Evolutionary conservation across 352 stramenopile species (phyloP), one percentile per base, ranked within the genome.

Genomic region (Thalassiosira mediterranea): DNA sequence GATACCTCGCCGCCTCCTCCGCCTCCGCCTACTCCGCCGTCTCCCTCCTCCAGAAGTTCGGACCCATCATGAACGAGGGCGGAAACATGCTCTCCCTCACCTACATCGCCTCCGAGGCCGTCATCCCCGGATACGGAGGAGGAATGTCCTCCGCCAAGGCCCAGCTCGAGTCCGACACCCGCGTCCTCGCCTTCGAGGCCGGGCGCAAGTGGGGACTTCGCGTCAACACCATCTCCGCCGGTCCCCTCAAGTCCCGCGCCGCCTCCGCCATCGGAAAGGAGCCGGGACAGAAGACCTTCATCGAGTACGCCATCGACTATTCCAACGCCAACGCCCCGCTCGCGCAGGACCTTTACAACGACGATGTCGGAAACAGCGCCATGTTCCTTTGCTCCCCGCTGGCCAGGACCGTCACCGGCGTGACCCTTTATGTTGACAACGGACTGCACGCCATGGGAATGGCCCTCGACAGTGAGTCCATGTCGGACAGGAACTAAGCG

Each of bases 271-370:
- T 95, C 72, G 87, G 87, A 31, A 92, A 92, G 61, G 89, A 94
- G 60, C 76, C 73, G 15, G 83, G 90, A 57, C 73, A 95, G 66
- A 94, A 94, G 80, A 94, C 90, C 37, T 96, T 96, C 76, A 95
- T 95, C 73, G 92, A 96, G 64, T 93, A 94, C 71, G 92, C 92
- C 31, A 95, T 96, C 79, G 92, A 96, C 76, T 96, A 96, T 68
- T 94, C 86, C 59, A 94, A 93, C 25, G 88, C 90, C 15, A 96
- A 96, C 79, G 86, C 92, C 37, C 92, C 92, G 23, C 68, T 94
- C 49, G 88, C 78, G 42, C 88, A 94, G 70, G 88, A 94, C 70
- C 86, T 96, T 44, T 95, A 95, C 86, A 94, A 84, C 81, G 90
- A 95, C 71, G 92, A 96, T 81, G 91, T 96, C 68, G 92, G 92